Base-by-base conservation (phyloP, 305 asterid genomes). In the Fraxinus ornus region DNA sequence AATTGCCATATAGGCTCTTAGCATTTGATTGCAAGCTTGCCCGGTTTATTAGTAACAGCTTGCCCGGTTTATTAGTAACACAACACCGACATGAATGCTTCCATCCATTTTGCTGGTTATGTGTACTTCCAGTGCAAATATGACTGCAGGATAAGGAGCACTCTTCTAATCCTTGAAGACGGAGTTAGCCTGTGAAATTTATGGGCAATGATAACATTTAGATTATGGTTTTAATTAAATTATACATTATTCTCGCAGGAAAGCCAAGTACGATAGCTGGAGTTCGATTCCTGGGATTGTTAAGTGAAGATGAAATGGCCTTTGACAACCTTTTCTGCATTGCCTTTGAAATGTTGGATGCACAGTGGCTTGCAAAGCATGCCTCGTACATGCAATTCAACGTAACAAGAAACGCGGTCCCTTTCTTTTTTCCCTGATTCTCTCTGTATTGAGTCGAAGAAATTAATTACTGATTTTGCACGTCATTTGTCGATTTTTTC, bases 301-400 rank as follows among this genome's bases (percentile, higher is more conserved):
- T 94, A 17, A 84, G 89, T 60, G 87, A 85, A 32, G 97, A 94
- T 78, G 97, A 93, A 76, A 93, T 90, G 97, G 98, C 97, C 1
- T 95, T 93, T 21, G 97, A 94, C 89, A 87, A 91, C 81, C 91
- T 95, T 73, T 95, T 93, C 87, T 95, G 99, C 37, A 76, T 95
- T 35, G 95, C 98, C 78, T 95, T 95, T 89, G 92, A 91, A 86
- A 86, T 94, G 90, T 81, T 95, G 91, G 99, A 95, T 19, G 95
- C 91, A 1, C 98, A 94, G 82, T 94, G 99, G 98, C 97, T 95
- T 44, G 94, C 87, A 1, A 95, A 87, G 79, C 97, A 90, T 7
- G 99, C 99, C 64, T 95, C 99, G 4, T 95, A 95, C 77, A 95
- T 94, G 98, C 93, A 95, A 83, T 95, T 95, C 78, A 94, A 95